Evolutionary conservation across 2,329 filamentous ascomycete genomes (phyloP).

Genomic region (Annulohypoxylon truncatum): DNA sequence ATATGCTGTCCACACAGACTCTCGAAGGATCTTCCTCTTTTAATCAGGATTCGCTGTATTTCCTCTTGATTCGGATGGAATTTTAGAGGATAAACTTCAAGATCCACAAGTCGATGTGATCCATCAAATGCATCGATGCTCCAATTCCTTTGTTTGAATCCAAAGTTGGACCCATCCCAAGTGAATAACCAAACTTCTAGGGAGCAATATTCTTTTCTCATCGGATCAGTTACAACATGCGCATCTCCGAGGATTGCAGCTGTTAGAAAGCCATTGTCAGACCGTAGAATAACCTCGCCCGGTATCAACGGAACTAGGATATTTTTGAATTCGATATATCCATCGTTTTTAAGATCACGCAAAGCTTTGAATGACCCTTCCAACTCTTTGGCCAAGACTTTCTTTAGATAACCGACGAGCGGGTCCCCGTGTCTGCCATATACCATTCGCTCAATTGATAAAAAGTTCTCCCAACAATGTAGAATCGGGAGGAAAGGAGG

Average conservation of each 20-base stretch:
- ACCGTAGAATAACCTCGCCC: not conserved
- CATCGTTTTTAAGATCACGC: not conserved
- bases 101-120: not conserved
- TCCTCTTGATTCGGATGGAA: not conserved
- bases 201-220: too few species aligned
- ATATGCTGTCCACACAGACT: not conserved
- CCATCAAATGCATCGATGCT: not conserved
- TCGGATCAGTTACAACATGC: not conserved
- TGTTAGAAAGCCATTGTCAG: not conserved
- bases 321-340: not conserved
- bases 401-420: not conserved
- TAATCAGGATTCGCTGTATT: not conserved
- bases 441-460: not conserved
- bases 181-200: not conserved
- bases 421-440: not conserved
- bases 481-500: not conserved
- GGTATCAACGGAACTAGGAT: not conserved
- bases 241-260: not conserved
- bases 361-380: not conserved
- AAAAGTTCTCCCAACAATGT: not conserved
- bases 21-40: not conserved
- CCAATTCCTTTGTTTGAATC: not conserved
- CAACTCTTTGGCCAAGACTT: not conserved
- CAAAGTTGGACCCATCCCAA: not conserved
- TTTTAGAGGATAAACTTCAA: not conserved